Evolutionary conservation across 1,284 basidiomycete genomes (phyloP).

Genomic region (Ceratobasidium sp.): DNA sequence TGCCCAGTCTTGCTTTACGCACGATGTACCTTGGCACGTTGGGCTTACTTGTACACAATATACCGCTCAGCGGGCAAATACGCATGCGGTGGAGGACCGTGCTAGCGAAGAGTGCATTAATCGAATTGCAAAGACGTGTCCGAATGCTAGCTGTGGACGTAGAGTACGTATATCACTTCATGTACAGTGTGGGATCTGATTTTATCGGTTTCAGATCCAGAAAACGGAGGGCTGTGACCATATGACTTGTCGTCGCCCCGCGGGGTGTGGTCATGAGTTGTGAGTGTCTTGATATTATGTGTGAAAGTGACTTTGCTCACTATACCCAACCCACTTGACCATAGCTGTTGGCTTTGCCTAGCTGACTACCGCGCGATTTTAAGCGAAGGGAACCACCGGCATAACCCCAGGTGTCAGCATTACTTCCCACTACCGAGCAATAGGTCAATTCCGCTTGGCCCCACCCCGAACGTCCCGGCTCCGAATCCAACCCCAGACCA

Average conservation of each 20-base stretch:
- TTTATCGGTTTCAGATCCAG: conserved; percentile 34
- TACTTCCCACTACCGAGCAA: not conserved
- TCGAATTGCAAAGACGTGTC: conserved; percentile 23
- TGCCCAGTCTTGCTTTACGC: conserved; percentile 28
- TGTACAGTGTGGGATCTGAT: no score
- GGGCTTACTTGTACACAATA: conserved; percentile 42
- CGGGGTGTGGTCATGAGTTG: conserved; percentile 43
- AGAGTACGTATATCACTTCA: conserved; percentile 1
- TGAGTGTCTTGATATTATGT: not conserved
- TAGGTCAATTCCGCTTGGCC: no score
- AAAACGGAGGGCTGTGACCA: conserved; percentile 44
- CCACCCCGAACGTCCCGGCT: not conserved
- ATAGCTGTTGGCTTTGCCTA: conserved; percentile 27
- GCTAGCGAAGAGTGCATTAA: conserved; percentile 22
- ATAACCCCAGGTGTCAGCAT: conserved; percentile 20
- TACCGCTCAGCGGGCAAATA: not conserved
- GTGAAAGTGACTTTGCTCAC: not conserved
- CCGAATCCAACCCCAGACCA: not conserved
- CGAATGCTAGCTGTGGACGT: conserved; percentile 24
- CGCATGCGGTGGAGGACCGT: conserved; percentile 5
- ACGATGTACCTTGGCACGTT: conserved; percentile 43
- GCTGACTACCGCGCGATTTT: conserved; percentile 6
- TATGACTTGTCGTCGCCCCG: conserved; percentile 44
- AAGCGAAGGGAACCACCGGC: conserved; percentile 19
- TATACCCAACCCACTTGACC: not conserved